Conservation (phyloP, 176 grass and related monocot genomes). For the Poa annua region DNA sequence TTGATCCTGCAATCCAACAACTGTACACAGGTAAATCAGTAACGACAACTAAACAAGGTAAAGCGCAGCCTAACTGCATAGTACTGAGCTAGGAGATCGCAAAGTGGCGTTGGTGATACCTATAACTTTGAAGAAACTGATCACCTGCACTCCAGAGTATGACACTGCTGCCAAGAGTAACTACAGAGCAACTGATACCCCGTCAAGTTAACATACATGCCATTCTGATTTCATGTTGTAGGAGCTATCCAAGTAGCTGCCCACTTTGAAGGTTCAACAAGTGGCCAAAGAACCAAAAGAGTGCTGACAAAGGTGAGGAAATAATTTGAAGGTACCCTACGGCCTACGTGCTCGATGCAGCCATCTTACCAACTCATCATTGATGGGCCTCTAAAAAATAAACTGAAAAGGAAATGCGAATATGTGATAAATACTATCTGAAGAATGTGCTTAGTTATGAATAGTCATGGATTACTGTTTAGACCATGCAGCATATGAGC, state of each 20-base stretch:
- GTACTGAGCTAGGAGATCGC: background rate
- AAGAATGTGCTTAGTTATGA: background rate
- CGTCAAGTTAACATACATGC: background rate
- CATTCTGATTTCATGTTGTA: background rate
- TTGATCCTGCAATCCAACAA: conserved; percentile 18
- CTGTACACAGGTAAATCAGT: background rate
- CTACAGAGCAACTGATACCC: background rate
- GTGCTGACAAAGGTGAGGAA: background rate
- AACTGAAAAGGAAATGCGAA: background rate
- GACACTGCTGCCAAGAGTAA: background rate
- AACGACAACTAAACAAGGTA: background rate
- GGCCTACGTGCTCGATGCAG: background rate
- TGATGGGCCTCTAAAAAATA: background rate
- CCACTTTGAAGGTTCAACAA: background rate
- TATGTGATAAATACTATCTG: conserved; percentile 1
- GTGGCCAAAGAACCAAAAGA: background rate
- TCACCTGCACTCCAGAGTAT: background rate
- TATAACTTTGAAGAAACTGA: background rate
- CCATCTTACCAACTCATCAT: background rate
- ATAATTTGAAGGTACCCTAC: background rate
- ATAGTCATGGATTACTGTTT: background rate
- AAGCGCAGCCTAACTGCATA: background rate
- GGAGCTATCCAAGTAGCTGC: background rate
- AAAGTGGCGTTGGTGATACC: background rate
- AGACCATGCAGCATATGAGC: background rate